Conservation (phyloP, 345 rosid species). For the Triadica sebifera region DNA sequence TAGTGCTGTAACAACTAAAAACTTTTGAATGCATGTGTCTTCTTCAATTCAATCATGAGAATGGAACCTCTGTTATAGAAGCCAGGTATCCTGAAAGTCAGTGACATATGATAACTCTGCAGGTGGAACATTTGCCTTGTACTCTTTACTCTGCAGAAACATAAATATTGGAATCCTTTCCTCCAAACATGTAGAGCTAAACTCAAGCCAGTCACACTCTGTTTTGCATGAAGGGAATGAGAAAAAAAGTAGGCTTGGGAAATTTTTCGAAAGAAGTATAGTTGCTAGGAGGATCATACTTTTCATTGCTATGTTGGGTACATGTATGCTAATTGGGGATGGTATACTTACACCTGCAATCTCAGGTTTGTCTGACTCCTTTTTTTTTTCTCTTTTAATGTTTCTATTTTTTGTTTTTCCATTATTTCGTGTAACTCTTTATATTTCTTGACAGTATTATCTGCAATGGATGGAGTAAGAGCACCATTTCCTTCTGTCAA, state of each 20-base stretch:
- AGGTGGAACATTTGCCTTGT: constrained; percentile 91
- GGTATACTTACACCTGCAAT: constrained; percentile 91
- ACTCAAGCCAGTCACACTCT: constrained; percentile 14
- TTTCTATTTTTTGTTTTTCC: background rate
- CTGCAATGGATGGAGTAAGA: constrained; percentile 66
- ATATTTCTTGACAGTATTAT: constrained; percentile 44
- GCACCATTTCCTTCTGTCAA: constrained; percentile 55
- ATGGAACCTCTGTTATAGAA: background rate
- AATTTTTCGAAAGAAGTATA: constrained; percentile 55
- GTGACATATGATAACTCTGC: constrained; percentile 25
- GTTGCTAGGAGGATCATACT: constrained; percentile 58
- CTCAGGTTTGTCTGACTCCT: constrained; percentile 48
- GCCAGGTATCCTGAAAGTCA: background rate
- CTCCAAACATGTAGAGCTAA: constrained; percentile 32
- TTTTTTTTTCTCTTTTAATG: background rate
- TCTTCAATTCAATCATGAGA: background rate
- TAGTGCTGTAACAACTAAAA: background rate
- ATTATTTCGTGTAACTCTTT: background rate
- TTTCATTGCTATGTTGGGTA: constrained; percentile 76
- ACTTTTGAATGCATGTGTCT: background rate
- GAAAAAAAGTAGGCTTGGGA: constrained; percentile 45
- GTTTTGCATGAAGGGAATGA: constrained; percentile 24
- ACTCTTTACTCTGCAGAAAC: constrained; percentile 77
- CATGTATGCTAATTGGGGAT: constrained; percentile 86
- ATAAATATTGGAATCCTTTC: constrained; percentile 52